phyloP scores from a whole-genome alignment of 768 basidiomycete genomes.

The Tylopilus vinaceipallidus region DNA sequence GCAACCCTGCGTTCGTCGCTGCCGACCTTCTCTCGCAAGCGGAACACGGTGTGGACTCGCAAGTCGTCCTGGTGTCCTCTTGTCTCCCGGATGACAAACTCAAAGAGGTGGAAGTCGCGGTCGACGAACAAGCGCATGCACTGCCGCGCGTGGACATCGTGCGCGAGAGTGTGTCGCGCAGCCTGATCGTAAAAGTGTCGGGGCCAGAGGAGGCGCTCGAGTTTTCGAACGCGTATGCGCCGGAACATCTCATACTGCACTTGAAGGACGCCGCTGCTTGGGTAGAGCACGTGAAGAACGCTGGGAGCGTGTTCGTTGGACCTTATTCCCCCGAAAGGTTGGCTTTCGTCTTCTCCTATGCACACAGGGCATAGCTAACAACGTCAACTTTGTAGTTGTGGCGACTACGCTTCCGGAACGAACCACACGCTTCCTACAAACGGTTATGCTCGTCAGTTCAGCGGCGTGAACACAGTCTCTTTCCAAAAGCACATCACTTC shows the following conservation, averaged over 20 bases:
- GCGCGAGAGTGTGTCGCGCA: constrained; percentile 84
- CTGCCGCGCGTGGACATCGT: constrained; percentile 89
- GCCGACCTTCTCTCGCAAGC: constrained; percentile 97
- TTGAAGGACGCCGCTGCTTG: constrained; percentile 65
- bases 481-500: constrained; percentile 99
- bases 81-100: constrained; percentile 61
- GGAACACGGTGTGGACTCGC: constrained; percentile 97
- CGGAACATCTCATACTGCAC: constrained; percentile 95
- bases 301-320: constrained; percentile 96
- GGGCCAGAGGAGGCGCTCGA: constrained; percentile 72
- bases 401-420: constrained; percentile 98
- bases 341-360: constrained; percentile 9
- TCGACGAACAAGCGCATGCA: constrained; percentile 83
- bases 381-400: constrained; percentile 62
- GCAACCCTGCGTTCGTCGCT: constrained; percentile 87
- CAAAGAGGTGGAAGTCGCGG: constrained; percentile 74
- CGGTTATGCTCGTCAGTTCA: constrained; percentile 96
- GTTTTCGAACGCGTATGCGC: constrained; percentile 97
- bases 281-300: constrained; percentile 77
- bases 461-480: constrained; percentile 93
- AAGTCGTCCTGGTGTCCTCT: constrained; percentile 90
- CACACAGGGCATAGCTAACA: constrained; percentile 5
- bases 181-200: constrained; percentile 76
- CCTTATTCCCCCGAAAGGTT: constrained; percentile 95
- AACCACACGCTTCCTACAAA: constrained; percentile 98